Evolutionary conservation across 164 flowering plant genomes (phyloP).

Genomic region (Buxus sempervirens): DNA sequence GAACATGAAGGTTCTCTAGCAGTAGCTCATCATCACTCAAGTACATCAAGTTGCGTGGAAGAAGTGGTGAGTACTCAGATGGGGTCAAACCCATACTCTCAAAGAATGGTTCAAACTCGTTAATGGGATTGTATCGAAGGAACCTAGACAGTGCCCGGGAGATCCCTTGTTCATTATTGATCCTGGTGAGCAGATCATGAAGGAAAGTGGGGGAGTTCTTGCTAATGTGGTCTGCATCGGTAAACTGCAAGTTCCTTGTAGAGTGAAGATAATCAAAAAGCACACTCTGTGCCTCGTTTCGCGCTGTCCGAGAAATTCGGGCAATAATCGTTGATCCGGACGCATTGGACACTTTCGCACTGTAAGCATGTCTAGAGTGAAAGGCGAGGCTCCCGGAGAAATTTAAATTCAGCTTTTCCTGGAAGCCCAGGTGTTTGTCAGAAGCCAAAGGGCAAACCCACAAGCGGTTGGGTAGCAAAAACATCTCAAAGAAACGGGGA

Average conservation of each 20-base stretch:
- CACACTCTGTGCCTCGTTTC: conserved; percentile 42
- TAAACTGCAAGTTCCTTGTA: conserved; percentile 44
- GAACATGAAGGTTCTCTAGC: conserved; percentile 51
- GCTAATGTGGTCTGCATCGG: conserved; percentile 63
- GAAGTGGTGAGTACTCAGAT: conserved; percentile 28
- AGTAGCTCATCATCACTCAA: conserved; percentile 48
- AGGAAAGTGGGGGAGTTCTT: conserved; percentile 56
- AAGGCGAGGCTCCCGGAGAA: conserved; percentile 18
- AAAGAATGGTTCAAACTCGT: conserved; percentile 66
- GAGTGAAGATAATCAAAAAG: conserved; percentile 55
- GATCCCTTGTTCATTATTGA: conserved; percentile 36
- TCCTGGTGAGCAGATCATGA: conserved; percentile 32
- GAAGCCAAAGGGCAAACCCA: neutral
- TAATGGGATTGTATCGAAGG: conserved; percentile 56
- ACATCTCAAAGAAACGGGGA: conserved; percentile 1
- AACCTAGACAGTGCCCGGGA: conserved; percentile 30
- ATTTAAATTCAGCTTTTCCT: conserved; percentile 1
- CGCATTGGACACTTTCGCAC: conserved; percentile 14
- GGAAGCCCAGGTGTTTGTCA: neutral
- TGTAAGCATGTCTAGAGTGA: conserved; percentile 12
- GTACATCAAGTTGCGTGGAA: conserved; percentile 50
- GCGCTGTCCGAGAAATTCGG: conserved; percentile 34
- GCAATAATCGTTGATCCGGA: neutral
- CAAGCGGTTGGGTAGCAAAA: neutral
- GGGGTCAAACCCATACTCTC: conserved; percentile 67